Evolutionary conservation across 768 basidiomycete species (phyloP).

Genomic region (Pholiota conissans): DNA sequence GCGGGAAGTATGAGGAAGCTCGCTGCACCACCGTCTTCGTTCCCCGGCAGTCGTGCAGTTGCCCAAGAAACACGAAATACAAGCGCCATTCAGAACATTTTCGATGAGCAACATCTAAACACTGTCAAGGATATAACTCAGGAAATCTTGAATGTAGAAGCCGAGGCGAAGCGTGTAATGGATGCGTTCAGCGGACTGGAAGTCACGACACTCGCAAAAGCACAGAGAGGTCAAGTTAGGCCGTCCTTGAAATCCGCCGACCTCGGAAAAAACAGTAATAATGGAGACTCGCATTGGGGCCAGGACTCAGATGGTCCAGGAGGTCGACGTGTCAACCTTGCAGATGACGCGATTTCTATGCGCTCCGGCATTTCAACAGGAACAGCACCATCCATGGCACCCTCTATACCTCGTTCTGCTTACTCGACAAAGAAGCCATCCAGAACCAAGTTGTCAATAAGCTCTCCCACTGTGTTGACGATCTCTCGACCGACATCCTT

Average conservation of each 20-base stretch:
- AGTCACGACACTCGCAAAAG: conserved; percentile 60
- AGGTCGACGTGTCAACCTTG: conserved; percentile 34
- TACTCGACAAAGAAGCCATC: conserved; percentile 37
- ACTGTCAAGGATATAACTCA: conserved; percentile 63
- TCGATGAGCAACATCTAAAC: conserved; percentile 57
- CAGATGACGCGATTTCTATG: conserved; percentile 54
- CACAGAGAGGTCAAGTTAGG: conserved; percentile 32
- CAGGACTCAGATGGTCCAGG: conserved; percentile 34
- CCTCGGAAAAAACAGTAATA: conserved; percentile 14
- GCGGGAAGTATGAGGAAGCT: conserved; percentile 46
- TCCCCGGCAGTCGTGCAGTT: conserved; percentile 34
- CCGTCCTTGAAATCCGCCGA: conserved; percentile 23
- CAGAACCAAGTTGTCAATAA: conserved; percentile 33
- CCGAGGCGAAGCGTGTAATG: conserved; percentile 67
- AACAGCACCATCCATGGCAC: conserved; percentile 45
- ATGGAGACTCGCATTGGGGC: conserved; percentile 36
- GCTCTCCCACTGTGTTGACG: conserved; percentile 24
- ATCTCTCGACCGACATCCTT: conserved; percentile 37
- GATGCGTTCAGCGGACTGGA: conserved; percentile 83
- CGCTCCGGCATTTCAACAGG: conserved; percentile 52
- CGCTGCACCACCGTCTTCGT: conserved; percentile 62
- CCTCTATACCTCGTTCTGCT: conserved; percentile 46
- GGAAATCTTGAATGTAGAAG: conserved; percentile 69
- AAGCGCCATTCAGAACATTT: conserved; percentile 37
- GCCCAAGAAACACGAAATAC: conserved; percentile 40